phyloP scores from a whole-genome alignment of 176 grass and related monocot genomes.

The Aegilops bicornis region DNA sequence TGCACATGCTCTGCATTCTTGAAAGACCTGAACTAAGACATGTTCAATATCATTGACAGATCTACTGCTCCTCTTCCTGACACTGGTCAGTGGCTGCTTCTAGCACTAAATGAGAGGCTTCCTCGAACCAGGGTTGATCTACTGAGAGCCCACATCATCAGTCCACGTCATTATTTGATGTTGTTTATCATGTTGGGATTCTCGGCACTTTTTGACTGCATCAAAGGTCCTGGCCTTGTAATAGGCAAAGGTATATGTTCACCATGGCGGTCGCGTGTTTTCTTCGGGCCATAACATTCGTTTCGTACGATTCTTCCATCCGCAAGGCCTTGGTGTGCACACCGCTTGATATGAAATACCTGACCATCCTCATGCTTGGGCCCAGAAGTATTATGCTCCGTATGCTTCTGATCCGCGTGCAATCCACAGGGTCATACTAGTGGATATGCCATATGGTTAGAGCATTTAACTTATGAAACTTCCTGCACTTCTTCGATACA shows the following conservation, averaged over 20 bases:
- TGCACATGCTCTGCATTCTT: background rate
- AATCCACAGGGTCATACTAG: constrained; percentile 60
- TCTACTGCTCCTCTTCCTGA: constrained; percentile 75
- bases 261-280: constrained; percentile 73
- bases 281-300: constrained; percentile 73
- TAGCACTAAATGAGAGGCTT: constrained; percentile 80
- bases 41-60: constrained; percentile 35
- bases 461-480: background rate
- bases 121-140: constrained; percentile 56
- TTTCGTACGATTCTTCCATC: constrained; percentile 86
- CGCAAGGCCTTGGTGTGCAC: constrained; percentile 74
- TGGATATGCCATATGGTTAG: constrained; percentile 81
- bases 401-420: constrained; percentile 73
- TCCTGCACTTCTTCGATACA: no score
- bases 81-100: constrained; percentile 87
- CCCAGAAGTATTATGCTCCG: constrained; percentile 79
- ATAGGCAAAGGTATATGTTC: constrained; percentile 83
- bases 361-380: constrained; percentile 79
- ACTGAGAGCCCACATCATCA: constrained; percentile 72
- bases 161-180: constrained; percentile 88
- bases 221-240: constrained; percentile 87
- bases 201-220: constrained; percentile 75
- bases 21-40: constrained; percentile 1
- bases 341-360: constrained; percentile 64
- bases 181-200: constrained; percentile 89